Conservation (phyloP, 2,329 filamentous ascomycete species). For the Fusarium odoratissimum region DNA sequence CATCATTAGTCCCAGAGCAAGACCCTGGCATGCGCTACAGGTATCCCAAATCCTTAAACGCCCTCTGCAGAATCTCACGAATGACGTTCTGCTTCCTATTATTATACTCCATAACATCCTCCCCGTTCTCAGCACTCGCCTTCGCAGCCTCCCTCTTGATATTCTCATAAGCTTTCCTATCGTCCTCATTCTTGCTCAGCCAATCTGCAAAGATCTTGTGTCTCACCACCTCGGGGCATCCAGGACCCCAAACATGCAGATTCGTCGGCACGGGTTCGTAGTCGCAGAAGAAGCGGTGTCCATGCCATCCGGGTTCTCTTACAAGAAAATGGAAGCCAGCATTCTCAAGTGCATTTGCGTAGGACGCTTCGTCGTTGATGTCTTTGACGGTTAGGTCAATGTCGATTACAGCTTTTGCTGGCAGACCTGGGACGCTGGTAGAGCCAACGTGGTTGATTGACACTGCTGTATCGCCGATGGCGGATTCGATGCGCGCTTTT, state of each 20-base stretch:
- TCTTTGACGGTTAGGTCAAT: constrained; percentile 61
- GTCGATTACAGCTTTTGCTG: constrained; percentile 65
- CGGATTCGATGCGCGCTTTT: constrained; percentile 50
- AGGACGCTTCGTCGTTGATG: constrained; percentile 54
- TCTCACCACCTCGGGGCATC: constrained; percentile 54
- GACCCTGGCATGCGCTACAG: neutral
- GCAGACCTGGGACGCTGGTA: constrained; percentile 61
- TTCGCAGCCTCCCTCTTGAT: neutral
- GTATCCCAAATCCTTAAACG: constrained; percentile 43
- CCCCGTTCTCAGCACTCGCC: constrained; percentile 36
- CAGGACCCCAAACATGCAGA: constrained; percentile 61
- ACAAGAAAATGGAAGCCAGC: constrained; percentile 59
- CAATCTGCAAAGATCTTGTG: constrained; percentile 60
- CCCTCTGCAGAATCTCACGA: constrained; percentile 51
- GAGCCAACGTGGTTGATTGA: constrained; percentile 61
- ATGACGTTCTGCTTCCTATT: constrained; percentile 55
- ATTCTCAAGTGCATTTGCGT: constrained; percentile 56
- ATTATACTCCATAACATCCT: constrained; percentile 54
- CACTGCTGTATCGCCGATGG: constrained; percentile 51
- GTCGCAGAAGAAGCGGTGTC: constrained; percentile 59
- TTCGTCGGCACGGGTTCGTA: constrained; percentile 54
- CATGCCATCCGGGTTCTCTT: constrained; percentile 60
- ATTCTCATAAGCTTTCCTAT: constrained; percentile 53
- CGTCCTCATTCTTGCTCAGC: constrained; percentile 52
- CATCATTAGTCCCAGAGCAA: fast-evolving